phyloP scores from a whole-genome alignment of 352 stramenopile genomes.

The Globisporangium canariense region DNA sequence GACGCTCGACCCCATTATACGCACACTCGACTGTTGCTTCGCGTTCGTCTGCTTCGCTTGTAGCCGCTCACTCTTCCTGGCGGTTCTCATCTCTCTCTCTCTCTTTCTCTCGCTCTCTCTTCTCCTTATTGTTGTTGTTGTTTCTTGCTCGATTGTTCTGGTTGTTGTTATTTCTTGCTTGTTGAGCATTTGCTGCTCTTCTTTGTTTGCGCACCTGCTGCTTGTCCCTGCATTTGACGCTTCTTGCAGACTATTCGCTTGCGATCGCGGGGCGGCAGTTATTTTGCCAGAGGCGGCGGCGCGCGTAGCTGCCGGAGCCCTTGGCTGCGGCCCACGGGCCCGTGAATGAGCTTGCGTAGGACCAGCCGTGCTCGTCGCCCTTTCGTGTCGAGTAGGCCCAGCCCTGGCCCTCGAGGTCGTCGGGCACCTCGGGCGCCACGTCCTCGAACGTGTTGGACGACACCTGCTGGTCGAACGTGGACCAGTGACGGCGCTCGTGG shows the following conservation, averaged over 20 bases:
- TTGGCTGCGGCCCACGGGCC: slow-evolving; percentile 43
- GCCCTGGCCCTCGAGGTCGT: slow-evolving; percentile 44
- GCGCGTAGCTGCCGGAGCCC: slow-evolving; percentile 34
- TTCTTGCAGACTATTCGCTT: slow-evolving; percentile 25
- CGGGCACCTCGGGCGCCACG: slow-evolving; percentile 50
- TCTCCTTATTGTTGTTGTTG: background rate
- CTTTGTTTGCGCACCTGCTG: background rate
- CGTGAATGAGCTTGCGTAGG: slow-evolving; percentile 65
- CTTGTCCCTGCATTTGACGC: background rate
- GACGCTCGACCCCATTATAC: background rate
- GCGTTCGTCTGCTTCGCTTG: background rate
- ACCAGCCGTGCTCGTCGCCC: slow-evolving; percentile 65
- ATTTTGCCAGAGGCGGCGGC: slow-evolving; percentile 71
- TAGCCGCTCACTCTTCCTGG: no score
- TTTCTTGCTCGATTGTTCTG: background rate
- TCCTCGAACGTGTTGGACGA: slow-evolving; percentile 68
- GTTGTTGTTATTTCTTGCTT: slow-evolving; percentile 1
- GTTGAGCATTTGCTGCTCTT: background rate
- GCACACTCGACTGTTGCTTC: background rate
- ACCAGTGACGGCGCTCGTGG: slow-evolving; percentile 52
- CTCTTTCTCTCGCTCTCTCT: background rate
- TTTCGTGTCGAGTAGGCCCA: slow-evolving; percentile 69
- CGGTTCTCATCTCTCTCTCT: background rate
- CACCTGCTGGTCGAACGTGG: slow-evolving; percentile 47
- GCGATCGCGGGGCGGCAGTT: slow-evolving; percentile 52